A percentile compares a stretch with the other conserved stretches of the same genome.
These are phyloP conservation scores for Fusarium goolgardi DNA, from an alignment of 2,329 filamentous ascomycete species.

Conservation along the genomic window DNA sequence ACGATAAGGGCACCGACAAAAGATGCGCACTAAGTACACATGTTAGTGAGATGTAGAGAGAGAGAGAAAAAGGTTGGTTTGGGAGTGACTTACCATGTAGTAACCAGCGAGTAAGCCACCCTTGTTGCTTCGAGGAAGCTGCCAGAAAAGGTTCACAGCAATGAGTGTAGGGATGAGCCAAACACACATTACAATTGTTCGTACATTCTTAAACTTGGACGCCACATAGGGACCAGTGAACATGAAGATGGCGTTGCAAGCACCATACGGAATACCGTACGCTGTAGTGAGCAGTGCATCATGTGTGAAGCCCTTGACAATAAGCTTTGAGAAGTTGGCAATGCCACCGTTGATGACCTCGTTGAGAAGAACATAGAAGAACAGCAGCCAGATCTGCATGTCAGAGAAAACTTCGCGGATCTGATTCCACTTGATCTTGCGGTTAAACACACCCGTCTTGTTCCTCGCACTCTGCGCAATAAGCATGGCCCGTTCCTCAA, in stretches of 20 bases:
- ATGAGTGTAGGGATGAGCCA: conserved; percentile 65
- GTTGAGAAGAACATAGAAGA: conserved; percentile 66
- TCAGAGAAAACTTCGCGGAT: conserved; percentile 62
- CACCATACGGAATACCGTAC: conserved; percentile 65
- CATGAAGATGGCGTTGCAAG: conserved; percentile 65
- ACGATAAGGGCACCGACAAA: conserved; percentile 66
- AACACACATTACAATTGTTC: conserved; percentile 63
- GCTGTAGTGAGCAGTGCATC: conserved; percentile 57
- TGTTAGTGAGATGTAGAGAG: neutral
- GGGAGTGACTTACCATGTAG: conserved; percentile 55
- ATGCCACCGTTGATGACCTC: conserved; percentile 66
- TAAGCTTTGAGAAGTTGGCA: conserved; percentile 66
- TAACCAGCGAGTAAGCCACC: conserved; percentile 63
- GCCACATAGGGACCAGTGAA: conserved; percentile 64
- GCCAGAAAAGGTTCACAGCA: conserved; percentile 63
- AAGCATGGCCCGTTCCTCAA: conserved; percentile 56
- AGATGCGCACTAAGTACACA: conserved; percentile 48
- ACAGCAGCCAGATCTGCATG: conserved; percentile 63
- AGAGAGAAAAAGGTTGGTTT: accelerated
- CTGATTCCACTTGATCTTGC: conserved; percentile 61
- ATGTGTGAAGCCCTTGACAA: conserved; percentile 62
- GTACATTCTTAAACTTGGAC: conserved; percentile 60
- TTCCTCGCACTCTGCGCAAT: conserved; percentile 70
- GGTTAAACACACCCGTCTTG: conserved; percentile 60
- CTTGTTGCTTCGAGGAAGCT: conserved; percentile 56